phyloP scores from a whole-genome alignment of 2,329 filamentous ascomycete genomes.

The Drechslera avenae region DNA sequence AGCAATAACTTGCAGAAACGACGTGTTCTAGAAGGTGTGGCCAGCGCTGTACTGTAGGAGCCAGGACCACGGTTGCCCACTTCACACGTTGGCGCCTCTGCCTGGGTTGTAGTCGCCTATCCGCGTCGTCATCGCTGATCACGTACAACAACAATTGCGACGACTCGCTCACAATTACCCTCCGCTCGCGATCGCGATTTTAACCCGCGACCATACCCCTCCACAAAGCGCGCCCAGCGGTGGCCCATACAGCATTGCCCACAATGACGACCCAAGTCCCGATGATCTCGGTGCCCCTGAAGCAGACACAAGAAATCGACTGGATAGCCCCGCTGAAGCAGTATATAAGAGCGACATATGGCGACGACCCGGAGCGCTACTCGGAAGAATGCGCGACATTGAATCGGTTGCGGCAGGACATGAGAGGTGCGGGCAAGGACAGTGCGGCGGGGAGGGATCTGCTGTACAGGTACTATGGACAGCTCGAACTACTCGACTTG shows the following conservation, averaged over 20 bases:
- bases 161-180: not conserved
- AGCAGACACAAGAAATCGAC: conserved; percentile 95
- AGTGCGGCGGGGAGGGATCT: conserved; percentile 92
- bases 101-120: not conserved
- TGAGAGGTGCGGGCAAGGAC: conserved; percentile 96
- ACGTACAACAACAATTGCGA: conserved; percentile 1
- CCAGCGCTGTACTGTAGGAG: conserved; percentile 5
- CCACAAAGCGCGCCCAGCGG: conserved; percentile 22
- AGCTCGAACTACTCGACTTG: conserved; percentile 91
- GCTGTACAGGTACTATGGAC: conserved; percentile 95
- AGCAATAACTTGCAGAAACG: not conserved
- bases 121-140: conserved; percentile 8
- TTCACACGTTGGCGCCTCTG: conserved; percentile 11
- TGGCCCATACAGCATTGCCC: conserved; percentile 15
- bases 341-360: conserved; percentile 92
- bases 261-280: conserved; percentile 64
- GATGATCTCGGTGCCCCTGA: conserved; percentile 94
- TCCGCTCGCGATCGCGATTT: no score
- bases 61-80: conserved; percentile 5
- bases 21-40: not conserved
- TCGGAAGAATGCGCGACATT: conserved; percentile 92
- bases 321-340: conserved; percentile 90
- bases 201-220: conserved; percentile 16
- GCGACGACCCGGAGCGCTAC: conserved; percentile 96
- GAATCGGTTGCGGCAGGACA: conserved; percentile 94